phyloP scores from a whole-genome alignment of 257 asterid genomes.

The Salvia rosmarinus region DNA sequence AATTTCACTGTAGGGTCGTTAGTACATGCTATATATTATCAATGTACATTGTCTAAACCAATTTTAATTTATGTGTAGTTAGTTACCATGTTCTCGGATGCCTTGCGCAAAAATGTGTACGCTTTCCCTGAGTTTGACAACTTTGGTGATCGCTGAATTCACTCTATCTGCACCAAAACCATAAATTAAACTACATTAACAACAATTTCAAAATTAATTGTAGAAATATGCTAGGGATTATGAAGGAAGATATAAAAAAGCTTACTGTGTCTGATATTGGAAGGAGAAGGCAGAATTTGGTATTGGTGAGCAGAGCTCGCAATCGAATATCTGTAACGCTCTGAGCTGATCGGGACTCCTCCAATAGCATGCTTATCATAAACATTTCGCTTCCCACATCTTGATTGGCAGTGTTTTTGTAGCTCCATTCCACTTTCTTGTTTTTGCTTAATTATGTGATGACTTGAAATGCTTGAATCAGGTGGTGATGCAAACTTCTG shows the following conservation, averaged over 20 bases:
- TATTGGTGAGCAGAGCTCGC: constrained; percentile 29
- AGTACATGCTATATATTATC: no score
- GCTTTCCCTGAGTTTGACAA: constrained; percentile 38
- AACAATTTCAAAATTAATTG: not conserved
- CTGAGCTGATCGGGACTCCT: constrained; percentile 39
- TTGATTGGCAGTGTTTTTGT: constrained; percentile 27
- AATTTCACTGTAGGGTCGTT: constrained; percentile 27
- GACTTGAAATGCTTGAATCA: not conserved
- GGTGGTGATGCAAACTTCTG: not conserved
- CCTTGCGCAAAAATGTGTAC: constrained; percentile 34
- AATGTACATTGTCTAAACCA: no score
- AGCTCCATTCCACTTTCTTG: constrained; percentile 26
- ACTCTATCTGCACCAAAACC: constrained; percentile 35
- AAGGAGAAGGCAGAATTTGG: constrained; percentile 40
- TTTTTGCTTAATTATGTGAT: not conserved
- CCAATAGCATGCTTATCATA: no score
- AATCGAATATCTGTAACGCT: constrained; percentile 12
- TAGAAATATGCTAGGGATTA: not conserved
- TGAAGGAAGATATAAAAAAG: not conserved
- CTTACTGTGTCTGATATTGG: constrained; percentile 41
- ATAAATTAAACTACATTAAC: not conserved
- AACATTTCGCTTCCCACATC: constrained; percentile 24
- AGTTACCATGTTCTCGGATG: constrained; percentile 35
- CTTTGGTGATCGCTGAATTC: constrained; percentile 39
- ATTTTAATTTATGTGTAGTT: not conserved